Evolutionary conservation across 495 filamentous ascomycete genomes (phyloP).

Genomic region (Aspergillus hancockii): DNA sequence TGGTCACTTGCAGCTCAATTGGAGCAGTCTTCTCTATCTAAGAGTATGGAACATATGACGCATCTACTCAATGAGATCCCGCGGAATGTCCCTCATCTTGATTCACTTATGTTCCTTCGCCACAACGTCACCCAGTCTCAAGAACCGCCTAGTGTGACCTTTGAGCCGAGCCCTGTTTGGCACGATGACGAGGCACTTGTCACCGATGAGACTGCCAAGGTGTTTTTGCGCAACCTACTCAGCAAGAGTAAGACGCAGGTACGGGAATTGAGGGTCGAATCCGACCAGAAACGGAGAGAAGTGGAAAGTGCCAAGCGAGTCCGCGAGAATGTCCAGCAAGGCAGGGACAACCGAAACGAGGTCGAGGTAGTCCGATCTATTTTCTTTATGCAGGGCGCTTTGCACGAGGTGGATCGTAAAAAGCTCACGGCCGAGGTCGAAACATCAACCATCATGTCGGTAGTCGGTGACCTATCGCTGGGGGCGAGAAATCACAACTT

Average conservation of each 20-base stretch:
- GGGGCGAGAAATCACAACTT: conserved; percentile 95
- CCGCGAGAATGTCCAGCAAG: conserved; percentile 74
- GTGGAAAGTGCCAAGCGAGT: conserved; percentile 71
- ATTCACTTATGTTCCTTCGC: conserved; percentile 95
- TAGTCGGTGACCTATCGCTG: conserved; percentile 86
- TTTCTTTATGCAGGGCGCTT: conserved; percentile 76
- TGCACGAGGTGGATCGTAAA: conserved; percentile 85
- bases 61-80: conserved; percentile 78
- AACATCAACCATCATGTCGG: conserved; percentile 79
- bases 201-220: conserved; percentile 78
- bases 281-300: conserved; percentile 80
- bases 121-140: conserved; percentile 82
- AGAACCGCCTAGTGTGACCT: conserved; percentile 79
- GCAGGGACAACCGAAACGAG: conserved; percentile 82
- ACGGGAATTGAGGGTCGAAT: conserved; percentile 73
- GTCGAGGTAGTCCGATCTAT: conserved; percentile 73
- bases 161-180: conserved; percentile 97
- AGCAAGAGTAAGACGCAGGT: conserved; percentile 85
- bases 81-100: conserved; percentile 82
- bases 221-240: conserved; percentile 88
- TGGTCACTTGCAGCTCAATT: conserved; percentile 80
- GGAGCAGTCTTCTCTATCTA: conserved; percentile 71
- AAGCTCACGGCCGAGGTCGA: conserved; percentile 88
- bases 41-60: conserved; percentile 67
- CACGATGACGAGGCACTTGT: conserved; percentile 87